Conservation (phyloP, 176 grass and related monocot genomes). For the Carex myosuroides region DNA sequence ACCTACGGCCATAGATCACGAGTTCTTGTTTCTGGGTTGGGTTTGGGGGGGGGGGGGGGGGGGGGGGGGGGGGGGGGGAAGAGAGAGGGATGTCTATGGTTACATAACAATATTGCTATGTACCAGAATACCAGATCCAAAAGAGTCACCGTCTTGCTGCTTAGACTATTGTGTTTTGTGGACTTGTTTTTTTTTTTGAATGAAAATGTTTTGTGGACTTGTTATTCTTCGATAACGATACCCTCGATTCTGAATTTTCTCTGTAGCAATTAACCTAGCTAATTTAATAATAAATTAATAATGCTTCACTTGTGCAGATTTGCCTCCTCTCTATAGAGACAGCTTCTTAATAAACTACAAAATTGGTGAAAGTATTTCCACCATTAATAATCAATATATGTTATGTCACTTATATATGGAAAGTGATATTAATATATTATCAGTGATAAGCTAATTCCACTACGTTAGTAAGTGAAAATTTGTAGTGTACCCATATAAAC, state of each 20-base stretch:
- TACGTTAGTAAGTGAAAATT: background rate
- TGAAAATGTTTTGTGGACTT: background rate
- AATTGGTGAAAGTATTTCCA: too few relatives aligned
- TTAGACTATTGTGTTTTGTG: background rate
- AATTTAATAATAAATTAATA: background rate
- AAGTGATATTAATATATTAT: background rate
- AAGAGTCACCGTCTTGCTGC: background rate
- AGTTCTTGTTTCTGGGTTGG: background rate
- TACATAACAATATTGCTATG: background rate
- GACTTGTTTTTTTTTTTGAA: too few relatives aligned
- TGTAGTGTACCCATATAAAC: too few relatives aligned
- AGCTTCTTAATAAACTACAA: background rate
- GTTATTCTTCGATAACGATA: background rate
- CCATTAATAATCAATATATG: too few relatives aligned
- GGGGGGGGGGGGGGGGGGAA: background rate
- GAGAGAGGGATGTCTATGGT: background rate
- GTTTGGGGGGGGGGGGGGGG: background rate
- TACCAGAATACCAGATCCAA: background rate
- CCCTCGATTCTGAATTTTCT: background rate
- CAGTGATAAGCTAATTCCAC: background rate
- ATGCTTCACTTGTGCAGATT: background rate
- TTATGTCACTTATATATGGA: background rate
- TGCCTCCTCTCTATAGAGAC: background rate
- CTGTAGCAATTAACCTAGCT: background rate
- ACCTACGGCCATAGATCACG: conserved; percentile 31